Percentiles rank a stretch among this genome's conserved stretches.
phyloP scores from a whole-genome alignment of 345 rosid genomes.

The Moricandia arvensis region DNA sequence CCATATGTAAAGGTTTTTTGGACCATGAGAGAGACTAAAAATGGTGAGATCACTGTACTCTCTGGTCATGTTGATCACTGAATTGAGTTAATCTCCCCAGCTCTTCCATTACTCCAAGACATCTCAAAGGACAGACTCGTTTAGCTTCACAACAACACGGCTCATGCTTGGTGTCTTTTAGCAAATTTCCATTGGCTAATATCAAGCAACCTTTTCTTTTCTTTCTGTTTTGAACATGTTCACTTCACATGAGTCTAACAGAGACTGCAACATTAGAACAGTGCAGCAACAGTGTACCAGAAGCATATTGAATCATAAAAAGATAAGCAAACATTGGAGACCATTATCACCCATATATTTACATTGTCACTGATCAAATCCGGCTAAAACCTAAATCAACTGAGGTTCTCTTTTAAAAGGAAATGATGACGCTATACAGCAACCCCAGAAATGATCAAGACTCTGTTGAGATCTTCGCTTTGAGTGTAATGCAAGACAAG shows the following conservation, averaged over 20 bases:
- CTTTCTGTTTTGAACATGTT: not conserved
- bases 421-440: constrained; percentile 4
- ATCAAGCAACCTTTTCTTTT: too few species aligned
- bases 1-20: too few species aligned
- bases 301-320: constrained; percentile 13
- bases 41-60: too few species aligned
- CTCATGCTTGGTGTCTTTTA: too few species aligned
- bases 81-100: too few species aligned
- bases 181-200: too few species aligned
- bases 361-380: constrained; percentile 22
- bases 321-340: not conserved
- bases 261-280: not conserved
- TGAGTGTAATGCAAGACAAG: not conserved
- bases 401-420: constrained; percentile 8
- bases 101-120: too few species aligned
- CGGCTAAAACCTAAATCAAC: constrained; percentile 6
- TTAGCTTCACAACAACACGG: too few species aligned
- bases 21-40: too few species aligned
- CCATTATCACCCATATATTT: not conserved
- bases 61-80: too few species aligned
- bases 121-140: too few species aligned
- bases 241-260: not conserved
- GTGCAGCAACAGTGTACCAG: constrained; percentile 12
- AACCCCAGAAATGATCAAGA: not conserved
- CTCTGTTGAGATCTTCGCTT: constrained; percentile 19